phyloP scores from a whole-genome alignment of 2,329 filamentous ascomycete species.

The Monosporascus sp. region DNA sequence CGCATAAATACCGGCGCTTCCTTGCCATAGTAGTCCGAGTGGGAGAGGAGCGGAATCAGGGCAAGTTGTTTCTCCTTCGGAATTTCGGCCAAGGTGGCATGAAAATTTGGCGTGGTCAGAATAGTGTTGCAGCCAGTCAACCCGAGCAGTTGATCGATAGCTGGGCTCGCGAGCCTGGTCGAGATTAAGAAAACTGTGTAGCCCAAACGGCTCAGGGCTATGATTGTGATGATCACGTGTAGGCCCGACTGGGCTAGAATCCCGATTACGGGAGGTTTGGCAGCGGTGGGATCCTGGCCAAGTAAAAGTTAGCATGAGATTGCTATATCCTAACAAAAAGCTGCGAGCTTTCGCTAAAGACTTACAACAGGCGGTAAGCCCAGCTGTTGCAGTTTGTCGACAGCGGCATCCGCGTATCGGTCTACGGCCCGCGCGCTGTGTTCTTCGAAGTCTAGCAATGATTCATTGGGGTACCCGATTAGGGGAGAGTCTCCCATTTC shows the following conservation, averaged over 20 bases:
- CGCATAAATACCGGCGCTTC: constrained; percentile 6
- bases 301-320: neutral
- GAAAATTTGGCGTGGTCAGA: neutral
- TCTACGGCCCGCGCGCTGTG: constrained; percentile 1
- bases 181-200: constrained; percentile 1
- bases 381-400: neutral
- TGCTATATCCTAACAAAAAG: neutral
- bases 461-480: neutral
- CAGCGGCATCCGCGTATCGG: neutral
- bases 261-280: neutral
- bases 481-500: neutral
- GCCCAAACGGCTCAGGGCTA: constrained; percentile 1
- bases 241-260: constrained; percentile 1
- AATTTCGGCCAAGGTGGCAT: neutral
- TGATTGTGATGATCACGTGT: neutral
- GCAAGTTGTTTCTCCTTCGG: neutral
- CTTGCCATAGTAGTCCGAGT: neutral
- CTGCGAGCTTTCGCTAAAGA: neutral
- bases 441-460: constrained; percentile 1
- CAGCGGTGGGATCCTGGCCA: neutral
- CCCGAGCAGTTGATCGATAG: neutral
- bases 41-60: neutral
- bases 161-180: neutral
- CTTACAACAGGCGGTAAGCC: neutral
- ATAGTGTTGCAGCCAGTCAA: neutral